Conservation (phyloP, 2,329 filamentous ascomycete genomes). For the Immersiporthe knoxdaviesiana region DNA sequence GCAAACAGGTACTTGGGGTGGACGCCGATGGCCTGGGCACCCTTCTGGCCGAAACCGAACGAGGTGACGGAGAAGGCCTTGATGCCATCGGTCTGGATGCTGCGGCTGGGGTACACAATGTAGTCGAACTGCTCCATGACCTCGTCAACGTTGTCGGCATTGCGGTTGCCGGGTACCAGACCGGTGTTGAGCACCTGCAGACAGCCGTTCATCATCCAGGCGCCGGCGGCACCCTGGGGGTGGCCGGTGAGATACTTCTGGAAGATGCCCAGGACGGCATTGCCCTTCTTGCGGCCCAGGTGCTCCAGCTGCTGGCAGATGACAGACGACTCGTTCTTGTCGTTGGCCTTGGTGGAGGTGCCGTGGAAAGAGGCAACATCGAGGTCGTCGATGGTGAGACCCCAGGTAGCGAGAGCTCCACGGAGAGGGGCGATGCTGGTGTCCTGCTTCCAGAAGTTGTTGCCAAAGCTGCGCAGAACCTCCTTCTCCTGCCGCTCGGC, state of each 20-base stretch:
- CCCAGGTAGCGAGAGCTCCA: constrained; percentile 96
- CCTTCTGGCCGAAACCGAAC: constrained; percentile 99
- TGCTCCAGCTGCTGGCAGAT: constrained; percentile 96
- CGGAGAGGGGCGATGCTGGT: constrained; percentile 91
- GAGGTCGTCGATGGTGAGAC: constrained; percentile 94
- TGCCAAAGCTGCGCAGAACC: constrained; percentile 87
- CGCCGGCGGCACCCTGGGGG: constrained; percentile 97
- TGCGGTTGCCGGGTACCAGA: constrained; percentile 94
- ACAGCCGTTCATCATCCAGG: constrained; percentile 99
- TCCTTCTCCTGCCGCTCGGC: constrained; percentile 91
- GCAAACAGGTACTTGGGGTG: constrained; percentile 96
- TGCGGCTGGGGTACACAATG: constrained; percentile 94
- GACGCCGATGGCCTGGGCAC: constrained; percentile 93
- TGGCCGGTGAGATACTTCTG: constrained; percentile 99
- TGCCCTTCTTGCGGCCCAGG: constrained; percentile 93
- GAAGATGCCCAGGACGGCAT: constrained; percentile 95
- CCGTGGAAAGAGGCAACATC: constrained; percentile 97
- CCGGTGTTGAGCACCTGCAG: constrained; percentile 93
- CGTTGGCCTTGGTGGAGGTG: constrained; percentile 96
- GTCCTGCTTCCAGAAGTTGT: constrained; percentile 99
- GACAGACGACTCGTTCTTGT: constrained; percentile 99
- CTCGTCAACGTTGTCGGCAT: constrained; percentile 95
- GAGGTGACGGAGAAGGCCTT: constrained; percentile 99
- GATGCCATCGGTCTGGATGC: constrained; percentile 95
- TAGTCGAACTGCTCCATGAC: constrained; percentile 98